Evolutionary conservation across 768 basidiomycete species (phyloP).

Genomic region (Mycena rosella): DNA sequence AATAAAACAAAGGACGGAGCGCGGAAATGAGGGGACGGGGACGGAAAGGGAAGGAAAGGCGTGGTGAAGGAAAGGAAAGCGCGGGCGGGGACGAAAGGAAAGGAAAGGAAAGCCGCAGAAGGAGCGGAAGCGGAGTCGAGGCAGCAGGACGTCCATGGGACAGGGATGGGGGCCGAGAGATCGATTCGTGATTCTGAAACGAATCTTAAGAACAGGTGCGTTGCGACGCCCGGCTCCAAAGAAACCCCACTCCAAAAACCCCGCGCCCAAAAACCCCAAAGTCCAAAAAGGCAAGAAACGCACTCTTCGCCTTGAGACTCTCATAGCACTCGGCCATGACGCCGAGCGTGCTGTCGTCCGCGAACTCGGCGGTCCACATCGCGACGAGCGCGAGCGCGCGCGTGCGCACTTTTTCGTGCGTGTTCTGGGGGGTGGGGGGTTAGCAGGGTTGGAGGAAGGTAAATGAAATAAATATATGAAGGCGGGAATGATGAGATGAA

Average conservation of each 20-base stretch:
- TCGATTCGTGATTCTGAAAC: too few relatives aligned
- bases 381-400: slow-evolving; percentile 80
- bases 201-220: too few relatives aligned
- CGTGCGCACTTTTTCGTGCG: slow-evolving; percentile 91
- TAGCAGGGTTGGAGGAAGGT: background rate
- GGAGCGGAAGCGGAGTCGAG: too few relatives aligned
- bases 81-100: background rate
- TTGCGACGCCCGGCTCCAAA: too few relatives aligned
- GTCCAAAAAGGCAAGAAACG: slow-evolving; percentile 34
- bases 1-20: too few relatives aligned
- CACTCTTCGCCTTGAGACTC: slow-evolving; percentile 86
- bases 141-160: too few relatives aligned
- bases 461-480: slow-evolving; percentile 13
- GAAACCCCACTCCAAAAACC: too few relatives aligned
- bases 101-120: background rate
- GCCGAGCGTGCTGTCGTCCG: slow-evolving; percentile 81
- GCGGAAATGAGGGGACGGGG: too few relatives aligned
- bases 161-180: too few relatives aligned
- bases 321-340: slow-evolving; percentile 94
- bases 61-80: background rate
- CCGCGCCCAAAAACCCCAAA: too few relatives aligned
- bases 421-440: slow-evolving; percentile 65
- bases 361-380: slow-evolving; percentile 89
- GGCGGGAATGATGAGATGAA: background rate
- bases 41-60: too few relatives aligned